Percentiles rank a stretch among this genome's conserved stretches.
These are phyloP conservation scores for Quercus dentata DNA, from an alignment of 306 rosid species.

Conservation along the genomic window DNA sequence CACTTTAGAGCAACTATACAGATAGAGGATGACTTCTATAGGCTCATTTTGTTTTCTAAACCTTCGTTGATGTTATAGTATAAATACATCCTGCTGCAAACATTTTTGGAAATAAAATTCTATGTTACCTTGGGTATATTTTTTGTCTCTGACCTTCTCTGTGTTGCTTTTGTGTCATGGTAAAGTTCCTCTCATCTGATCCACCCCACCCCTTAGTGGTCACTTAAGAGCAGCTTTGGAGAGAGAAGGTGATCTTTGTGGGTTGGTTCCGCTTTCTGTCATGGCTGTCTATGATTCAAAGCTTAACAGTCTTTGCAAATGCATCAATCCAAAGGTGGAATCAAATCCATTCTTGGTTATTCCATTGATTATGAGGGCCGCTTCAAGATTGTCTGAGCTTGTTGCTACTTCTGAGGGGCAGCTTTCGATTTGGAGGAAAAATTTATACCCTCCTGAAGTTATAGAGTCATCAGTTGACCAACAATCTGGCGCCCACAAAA, in stretches of 20 bases:
- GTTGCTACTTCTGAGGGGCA: conserved; percentile 47
- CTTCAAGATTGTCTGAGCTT: conserved; percentile 44
- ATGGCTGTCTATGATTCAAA: conserved; percentile 56
- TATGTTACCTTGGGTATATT: background rate
- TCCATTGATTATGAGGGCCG: conserved; percentile 51
- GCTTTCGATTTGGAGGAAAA: conserved; percentile 63
- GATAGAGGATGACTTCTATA: background rate
- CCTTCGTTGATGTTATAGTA: background rate
- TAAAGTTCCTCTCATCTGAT: conserved; percentile 60
- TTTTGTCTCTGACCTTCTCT: conserved; percentile 20
- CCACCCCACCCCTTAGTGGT: conserved; percentile 67
- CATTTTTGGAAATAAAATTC: background rate
- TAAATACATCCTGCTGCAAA: no score
- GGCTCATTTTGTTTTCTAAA: background rate
- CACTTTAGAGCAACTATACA: background rate
- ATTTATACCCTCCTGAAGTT: conserved; percentile 57
- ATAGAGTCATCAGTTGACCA: conserved; percentile 37
- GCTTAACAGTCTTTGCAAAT: conserved; percentile 57
- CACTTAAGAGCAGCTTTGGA: conserved; percentile 70
- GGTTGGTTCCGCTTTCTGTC: conserved; percentile 64
- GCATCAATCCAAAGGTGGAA: conserved; percentile 73
- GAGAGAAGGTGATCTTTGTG: conserved; percentile 64
- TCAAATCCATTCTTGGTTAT: conserved; percentile 56
- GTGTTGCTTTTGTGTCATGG: conserved; percentile 24
- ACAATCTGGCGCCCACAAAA: conserved; percentile 31